A percentile compares a stretch with the other conserved stretches of the same genome.
Evolutionary conservation across 441 rosid genomes (phyloP).

Genomic region (Eruca vesicaria): DNA sequence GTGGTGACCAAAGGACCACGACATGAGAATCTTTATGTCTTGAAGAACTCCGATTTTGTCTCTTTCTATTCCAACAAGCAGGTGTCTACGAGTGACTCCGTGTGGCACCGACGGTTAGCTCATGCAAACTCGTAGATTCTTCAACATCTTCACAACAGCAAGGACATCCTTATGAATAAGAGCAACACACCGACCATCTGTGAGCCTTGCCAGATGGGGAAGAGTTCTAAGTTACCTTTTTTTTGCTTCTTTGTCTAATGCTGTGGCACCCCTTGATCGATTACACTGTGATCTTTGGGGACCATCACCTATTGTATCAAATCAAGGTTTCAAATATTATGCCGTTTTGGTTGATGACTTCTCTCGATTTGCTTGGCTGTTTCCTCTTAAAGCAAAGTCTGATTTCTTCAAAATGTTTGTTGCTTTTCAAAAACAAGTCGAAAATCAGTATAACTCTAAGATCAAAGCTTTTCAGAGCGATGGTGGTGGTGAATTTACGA

Average conservation of each 20-base stretch:
- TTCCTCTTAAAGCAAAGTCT: neutral
- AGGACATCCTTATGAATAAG: neutral
- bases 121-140: neutral
- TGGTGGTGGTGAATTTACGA: neutral
- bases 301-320: neutral
- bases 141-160: neutral
- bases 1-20: neutral
- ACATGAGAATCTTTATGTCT: neutral
- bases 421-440: neutral
- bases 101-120: neutral
- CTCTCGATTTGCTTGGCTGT: neutral
- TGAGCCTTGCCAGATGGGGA: neutral
- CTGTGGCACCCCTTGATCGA: neutral
- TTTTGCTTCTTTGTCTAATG: neutral
- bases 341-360: neutral
- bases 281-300: neutral
- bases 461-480: too few relatives aligned
- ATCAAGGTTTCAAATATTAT: conserved; percentile 2
- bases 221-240: neutral
- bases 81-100: neutral
- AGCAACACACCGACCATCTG: neutral
- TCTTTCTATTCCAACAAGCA: neutral
- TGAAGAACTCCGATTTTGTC: neutral
- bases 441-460: too few relatives aligned
- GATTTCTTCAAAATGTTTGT: neutral